A percentile compares a stretch with the other conserved stretches of the same genome.
phyloP scores from a whole-genome alignment of 495 filamentous ascomycete genomes.

The Aspergillus leporis region DNA sequence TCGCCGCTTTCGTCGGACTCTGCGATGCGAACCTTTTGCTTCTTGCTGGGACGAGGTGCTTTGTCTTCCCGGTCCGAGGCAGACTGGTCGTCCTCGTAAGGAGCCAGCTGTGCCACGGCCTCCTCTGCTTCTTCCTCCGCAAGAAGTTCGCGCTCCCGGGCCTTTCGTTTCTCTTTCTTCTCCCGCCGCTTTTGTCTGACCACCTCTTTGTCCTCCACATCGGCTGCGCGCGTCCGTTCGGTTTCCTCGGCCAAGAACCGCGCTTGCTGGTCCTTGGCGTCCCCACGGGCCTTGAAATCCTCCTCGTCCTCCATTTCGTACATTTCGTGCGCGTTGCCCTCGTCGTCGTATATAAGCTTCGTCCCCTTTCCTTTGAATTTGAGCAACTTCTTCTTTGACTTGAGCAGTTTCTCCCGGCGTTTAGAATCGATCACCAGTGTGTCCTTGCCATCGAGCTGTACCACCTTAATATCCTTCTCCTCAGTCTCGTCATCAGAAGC shows the following conservation, averaged over 20 bases:
- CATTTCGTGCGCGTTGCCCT: conserved; percentile 76
- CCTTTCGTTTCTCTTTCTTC: conserved; percentile 85
- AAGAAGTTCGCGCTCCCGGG: conserved; percentile 58
- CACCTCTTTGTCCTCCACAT: conserved; percentile 77
- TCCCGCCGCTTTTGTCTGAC: conserved; percentile 78
- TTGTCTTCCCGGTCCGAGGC: conserved; percentile 31
- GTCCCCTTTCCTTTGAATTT: conserved; percentile 83
- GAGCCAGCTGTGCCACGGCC: conserved; percentile 43
- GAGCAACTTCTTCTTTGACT: conserved; percentile 88
- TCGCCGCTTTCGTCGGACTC: conserved; percentile 40
- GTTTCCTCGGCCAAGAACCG: conserved; percentile 75
- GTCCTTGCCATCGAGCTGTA: conserved; percentile 55
- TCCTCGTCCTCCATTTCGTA: conserved; percentile 88
- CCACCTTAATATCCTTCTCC: conserved; percentile 34
- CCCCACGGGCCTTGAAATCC: conserved; percentile 70
- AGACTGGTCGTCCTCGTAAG: conserved; percentile 40
- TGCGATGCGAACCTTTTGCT: conserved; percentile 41
- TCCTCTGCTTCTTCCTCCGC: conserved; percentile 48
- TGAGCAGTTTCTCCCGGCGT: conserved; percentile 86
- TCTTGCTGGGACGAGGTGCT: conserved; percentile 40
- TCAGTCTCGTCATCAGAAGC: conserved; percentile 20
- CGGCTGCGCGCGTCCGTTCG: conserved; percentile 69
- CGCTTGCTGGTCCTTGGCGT: conserved; percentile 70
- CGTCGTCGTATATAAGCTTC: conserved; percentile 89
- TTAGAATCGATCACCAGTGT: conserved; percentile 86